Percentiles rank a stretch among this genome's conserved stretches.
Conservation (phyloP, 2,329 filamentous ascomycete species). For the Phaeosphaeria sp. region DNA sequence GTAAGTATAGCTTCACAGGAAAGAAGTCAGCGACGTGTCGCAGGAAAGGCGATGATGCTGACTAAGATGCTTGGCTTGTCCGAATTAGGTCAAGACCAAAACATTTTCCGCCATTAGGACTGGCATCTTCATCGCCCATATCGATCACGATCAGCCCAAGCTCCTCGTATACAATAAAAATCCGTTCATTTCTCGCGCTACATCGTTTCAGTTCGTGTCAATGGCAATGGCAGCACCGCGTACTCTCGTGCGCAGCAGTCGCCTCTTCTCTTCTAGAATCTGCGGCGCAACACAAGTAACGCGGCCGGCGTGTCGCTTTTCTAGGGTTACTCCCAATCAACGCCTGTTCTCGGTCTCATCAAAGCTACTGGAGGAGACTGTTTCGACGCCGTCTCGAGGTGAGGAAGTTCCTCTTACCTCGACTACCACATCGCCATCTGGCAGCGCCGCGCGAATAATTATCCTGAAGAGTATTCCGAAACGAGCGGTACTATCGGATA, state of each 20-base stretch:
- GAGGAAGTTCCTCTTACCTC: not conserved
- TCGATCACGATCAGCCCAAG: not conserved
- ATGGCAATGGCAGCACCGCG: conserved; percentile 24
- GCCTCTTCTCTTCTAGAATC: conserved; percentile 14
- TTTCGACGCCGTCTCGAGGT: not conserved
- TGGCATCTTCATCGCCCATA: not conserved
- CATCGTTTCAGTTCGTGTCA: not conserved
- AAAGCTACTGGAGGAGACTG: not conserved
- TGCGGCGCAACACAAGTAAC: conserved; percentile 4
- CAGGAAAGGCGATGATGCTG: not conserved
- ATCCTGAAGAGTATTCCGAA: not conserved
- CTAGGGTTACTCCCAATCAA: not conserved
- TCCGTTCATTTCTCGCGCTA: not conserved
- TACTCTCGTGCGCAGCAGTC: conserved; percentile 13
- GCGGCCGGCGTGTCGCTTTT: not conserved
- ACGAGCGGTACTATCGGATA: not conserved
- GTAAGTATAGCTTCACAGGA: not conserved
- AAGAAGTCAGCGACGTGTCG: not conserved
- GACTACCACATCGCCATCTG: not conserved
- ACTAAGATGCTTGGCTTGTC: not conserved
- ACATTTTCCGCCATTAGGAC: not conserved
- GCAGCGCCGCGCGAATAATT: not conserved
- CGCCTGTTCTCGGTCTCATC: not conserved
- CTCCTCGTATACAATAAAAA: not conserved
- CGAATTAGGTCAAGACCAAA: not conserved